Conservation (phyloP, 2,329 filamentous ascomycete genomes). For the Stemphylium lycopersici region DNA sequence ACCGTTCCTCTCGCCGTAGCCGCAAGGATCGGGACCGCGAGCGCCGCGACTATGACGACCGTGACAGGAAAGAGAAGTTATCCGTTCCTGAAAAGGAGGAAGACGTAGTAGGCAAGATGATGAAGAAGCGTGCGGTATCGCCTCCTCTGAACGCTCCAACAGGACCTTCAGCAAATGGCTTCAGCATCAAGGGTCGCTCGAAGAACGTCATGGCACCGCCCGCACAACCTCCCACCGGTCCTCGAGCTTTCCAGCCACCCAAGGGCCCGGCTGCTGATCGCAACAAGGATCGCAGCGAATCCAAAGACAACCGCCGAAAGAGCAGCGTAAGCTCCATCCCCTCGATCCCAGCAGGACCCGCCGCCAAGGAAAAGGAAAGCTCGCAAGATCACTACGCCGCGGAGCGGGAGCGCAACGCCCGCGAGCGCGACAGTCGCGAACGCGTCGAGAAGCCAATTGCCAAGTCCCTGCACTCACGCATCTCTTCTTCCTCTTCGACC, state of each 20-base stretch:
- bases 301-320: slow-evolving; percentile 26
- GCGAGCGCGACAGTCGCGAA: slow-evolving; percentile 38
- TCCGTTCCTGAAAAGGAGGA: slow-evolving; percentile 20
- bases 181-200: slow-evolving; percentile 51
- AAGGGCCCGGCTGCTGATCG: slow-evolving; percentile 48
- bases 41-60: slow-evolving; percentile 30
- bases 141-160: slow-evolving; percentile 45
- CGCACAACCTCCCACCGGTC: slow-evolving; percentile 45
- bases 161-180: slow-evolving; percentile 52
- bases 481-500: slow-evolving; percentile 19
- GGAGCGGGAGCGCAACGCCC: slow-evolving; percentile 63
- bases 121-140: slow-evolving; percentile 37
- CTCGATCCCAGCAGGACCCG: slow-evolving; percentile 23
- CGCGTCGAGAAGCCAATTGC: slow-evolving; percentile 30
- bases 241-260: slow-evolving; percentile 43
- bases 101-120: slow-evolving; percentile 34
- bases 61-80: slow-evolving; percentile 28
- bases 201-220: slow-evolving; percentile 40
- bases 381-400: slow-evolving; percentile 67
- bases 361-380: slow-evolving; percentile 11
- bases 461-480: slow-evolving; percentile 28
- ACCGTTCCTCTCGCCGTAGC: slow-evolving; percentile 51
- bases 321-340: slow-evolving; percentile 23
- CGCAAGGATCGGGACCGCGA: slow-evolving; percentile 52
- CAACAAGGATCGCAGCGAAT: slow-evolving; percentile 30